These are phyloP conservation scores for Purpureocillium lavendulum DNA, from an alignment of 2,329 filamentous ascomycete genomes.

Conservation along the genomic window DNA sequence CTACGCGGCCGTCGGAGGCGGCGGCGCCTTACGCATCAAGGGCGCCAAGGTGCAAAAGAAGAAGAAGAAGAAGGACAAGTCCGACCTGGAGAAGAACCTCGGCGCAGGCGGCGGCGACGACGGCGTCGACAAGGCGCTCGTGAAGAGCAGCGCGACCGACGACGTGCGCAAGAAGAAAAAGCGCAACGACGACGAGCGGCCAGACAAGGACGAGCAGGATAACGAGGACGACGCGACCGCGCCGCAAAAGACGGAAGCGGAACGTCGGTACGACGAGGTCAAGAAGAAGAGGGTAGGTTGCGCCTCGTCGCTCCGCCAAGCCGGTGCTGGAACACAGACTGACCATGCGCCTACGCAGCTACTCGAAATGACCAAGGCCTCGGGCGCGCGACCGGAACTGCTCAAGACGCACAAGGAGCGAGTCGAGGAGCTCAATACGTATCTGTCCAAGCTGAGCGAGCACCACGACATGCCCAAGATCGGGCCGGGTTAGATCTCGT, in stretches of 20 bases:
- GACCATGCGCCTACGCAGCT: slow-evolving; percentile 42
- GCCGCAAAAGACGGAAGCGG: slow-evolving; percentile 70
- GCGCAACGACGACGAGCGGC: slow-evolving; percentile 9
- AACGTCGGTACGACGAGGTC: slow-evolving; percentile 72
- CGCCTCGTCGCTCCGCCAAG: too few relatives aligned
- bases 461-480: slow-evolving; percentile 92
- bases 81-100: slow-evolving; percentile 39
- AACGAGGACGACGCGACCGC: slow-evolving; percentile 19
- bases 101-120: slow-evolving; percentile 20
- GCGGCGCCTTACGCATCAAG: slow-evolving; percentile 80
- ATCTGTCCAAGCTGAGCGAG: slow-evolving; percentile 84
- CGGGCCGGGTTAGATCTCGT: slow-evolving; percentile 39
- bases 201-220: slow-evolving; percentile 22
- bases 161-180: neutral
- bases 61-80: slow-evolving; percentile 49
- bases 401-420: slow-evolving; percentile 96
- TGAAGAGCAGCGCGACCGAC: slow-evolving; percentile 10
- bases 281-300: slow-evolving; percentile 68
- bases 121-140: slow-evolving; percentile 8
- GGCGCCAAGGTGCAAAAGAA: slow-evolving; percentile 61
- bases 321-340: too few relatives aligned
- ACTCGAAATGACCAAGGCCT: slow-evolving; percentile 64
- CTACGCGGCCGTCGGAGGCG: slow-evolving; percentile 54
- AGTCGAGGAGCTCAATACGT: slow-evolving; percentile 91
- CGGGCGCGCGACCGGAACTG: slow-evolving; percentile 57